Percentiles rank a stretch among this genome's conserved stretches.
phyloP scores from a whole-genome alignment of 1,139 yeast genomes.

The Suhomyces guaymorum region DNA sequence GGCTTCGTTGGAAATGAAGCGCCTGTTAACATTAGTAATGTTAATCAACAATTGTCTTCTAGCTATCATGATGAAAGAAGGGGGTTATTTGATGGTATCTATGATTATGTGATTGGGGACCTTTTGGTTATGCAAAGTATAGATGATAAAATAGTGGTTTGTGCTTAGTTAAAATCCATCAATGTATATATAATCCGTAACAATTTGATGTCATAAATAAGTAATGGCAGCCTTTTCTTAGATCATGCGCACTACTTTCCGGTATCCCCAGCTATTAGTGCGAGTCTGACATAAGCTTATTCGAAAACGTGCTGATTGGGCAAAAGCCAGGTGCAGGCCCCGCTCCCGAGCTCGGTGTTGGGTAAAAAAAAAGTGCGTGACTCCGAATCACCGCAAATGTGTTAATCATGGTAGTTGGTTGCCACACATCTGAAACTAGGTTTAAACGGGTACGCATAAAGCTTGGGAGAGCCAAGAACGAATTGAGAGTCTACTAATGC shows the following conservation, averaged over 20 bases:
- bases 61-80: conserved; percentile 14
- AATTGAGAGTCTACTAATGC: too few species aligned
- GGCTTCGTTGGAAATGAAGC: conserved; percentile 29
- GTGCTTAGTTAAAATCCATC: too few species aligned
- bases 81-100: not conserved
- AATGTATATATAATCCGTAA: not conserved
- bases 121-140: too few species aligned
- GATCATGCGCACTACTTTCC: conserved; percentile 7
- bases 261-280: conserved; percentile 9
- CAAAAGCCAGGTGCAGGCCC: not conserved
- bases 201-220: conserved; percentile 1
- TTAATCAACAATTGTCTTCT: conserved; percentile 18
- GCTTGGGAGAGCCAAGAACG: too few species aligned
- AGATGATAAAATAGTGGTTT: too few species aligned
- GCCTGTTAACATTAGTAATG: conserved; percentile 14
- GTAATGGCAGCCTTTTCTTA: too few species aligned
- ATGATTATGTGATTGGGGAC: not conserved
- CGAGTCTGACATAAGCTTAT: conserved; percentile 7
- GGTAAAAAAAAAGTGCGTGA: too few species aligned
- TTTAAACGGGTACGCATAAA: too few species aligned
- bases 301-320: conserved; percentile 6
- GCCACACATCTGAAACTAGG: too few species aligned
- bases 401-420: too few species aligned
- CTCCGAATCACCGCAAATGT: too few species aligned
- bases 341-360: conserved; percentile 11